A percentile compares a stretch with the other conserved stretches of the same genome.
Conservation (phyloP, 2,329 filamentous ascomycete species). For the Phaeophleospora eucalypticola region DNA sequence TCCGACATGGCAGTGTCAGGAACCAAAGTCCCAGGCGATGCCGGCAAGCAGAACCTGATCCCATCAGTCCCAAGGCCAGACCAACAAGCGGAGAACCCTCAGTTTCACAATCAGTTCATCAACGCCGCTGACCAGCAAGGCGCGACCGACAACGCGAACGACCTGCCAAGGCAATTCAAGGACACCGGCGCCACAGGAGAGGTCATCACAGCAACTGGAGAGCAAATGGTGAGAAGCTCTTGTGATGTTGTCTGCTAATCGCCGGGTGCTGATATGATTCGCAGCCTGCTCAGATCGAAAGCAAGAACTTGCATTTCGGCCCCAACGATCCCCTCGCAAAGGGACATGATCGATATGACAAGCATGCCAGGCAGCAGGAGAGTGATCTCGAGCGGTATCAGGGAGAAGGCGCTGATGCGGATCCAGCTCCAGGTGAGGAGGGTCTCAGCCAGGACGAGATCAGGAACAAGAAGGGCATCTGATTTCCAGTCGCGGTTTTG, state of each 20-base stretch:
- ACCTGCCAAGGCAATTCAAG: conserved; percentile 39
- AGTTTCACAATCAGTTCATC: conserved; percentile 35
- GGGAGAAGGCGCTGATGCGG: background rate
- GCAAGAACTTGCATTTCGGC: no score
- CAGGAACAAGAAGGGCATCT: no score
- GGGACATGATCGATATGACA: background rate
- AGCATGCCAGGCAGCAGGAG: background rate
- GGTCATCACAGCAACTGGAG: conserved; percentile 34
- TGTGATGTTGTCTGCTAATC: background rate
- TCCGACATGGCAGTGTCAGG: conserved; percentile 35
- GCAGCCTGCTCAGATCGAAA: conserved; percentile 1
- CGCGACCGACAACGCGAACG: conserved; percentile 47
- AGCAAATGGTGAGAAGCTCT: conserved; percentile 26
- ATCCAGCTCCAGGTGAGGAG: no score
- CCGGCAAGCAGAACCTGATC: conserved; percentile 44
- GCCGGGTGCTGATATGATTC: no score
- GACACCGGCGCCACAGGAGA: conserved; percentile 35
- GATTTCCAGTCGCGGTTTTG: no score
- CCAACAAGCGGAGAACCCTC: conserved; percentile 35
- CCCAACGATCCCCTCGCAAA: no score
- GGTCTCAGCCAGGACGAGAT: no score
- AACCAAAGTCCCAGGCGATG: conserved; percentile 43
- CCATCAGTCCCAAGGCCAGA: conserved; percentile 48
- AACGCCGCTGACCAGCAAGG: conserved; percentile 36
- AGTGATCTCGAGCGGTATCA: background rate